These are phyloP conservation scores for Henckelia pumila DNA, from an alignment of 257 asterid species.

Conservation along the genomic window DNA sequence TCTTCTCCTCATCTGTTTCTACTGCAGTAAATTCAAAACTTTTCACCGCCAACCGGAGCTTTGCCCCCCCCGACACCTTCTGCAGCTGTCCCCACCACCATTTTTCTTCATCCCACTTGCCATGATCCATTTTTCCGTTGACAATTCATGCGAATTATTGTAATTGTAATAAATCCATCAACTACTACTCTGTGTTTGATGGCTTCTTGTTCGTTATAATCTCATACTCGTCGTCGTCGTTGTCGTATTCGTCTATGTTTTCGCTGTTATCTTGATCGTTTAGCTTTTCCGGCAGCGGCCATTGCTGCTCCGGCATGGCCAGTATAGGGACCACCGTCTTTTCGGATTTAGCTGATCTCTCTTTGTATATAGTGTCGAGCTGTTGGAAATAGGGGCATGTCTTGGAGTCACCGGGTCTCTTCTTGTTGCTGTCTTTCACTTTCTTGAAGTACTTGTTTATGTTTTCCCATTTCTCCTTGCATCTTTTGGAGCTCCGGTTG, in stretches of 20 bases:
- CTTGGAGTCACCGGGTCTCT: constrained; percentile 38
- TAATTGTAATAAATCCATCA: not conserved
- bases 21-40: not conserved
- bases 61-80: too few species aligned
- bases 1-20: too few species aligned
- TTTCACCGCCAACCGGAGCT: not conserved
- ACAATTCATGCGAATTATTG: not conserved
- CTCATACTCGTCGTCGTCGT: not conserved
- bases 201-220: not conserved
- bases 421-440: constrained; percentile 44
- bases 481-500: constrained; percentile 43
- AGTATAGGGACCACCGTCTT: not conserved
- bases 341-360: not conserved
- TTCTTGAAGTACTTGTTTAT: constrained; percentile 59
- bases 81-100: not conserved
- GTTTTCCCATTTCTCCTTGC: constrained; percentile 74
- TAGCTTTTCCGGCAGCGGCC: not conserved
- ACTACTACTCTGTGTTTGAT: not conserved
- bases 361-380: constrained; percentile 26
- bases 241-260: not conserved
- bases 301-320: not conserved
- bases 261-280: not conserved
- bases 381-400: constrained; percentile 44
- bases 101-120: not conserved
- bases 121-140: too few species aligned